Evolutionary conservation across 345 rosid species (phyloP), one percentile per base, ranked within the genome.

Genomic region (Euclidium syriacum): DNA sequence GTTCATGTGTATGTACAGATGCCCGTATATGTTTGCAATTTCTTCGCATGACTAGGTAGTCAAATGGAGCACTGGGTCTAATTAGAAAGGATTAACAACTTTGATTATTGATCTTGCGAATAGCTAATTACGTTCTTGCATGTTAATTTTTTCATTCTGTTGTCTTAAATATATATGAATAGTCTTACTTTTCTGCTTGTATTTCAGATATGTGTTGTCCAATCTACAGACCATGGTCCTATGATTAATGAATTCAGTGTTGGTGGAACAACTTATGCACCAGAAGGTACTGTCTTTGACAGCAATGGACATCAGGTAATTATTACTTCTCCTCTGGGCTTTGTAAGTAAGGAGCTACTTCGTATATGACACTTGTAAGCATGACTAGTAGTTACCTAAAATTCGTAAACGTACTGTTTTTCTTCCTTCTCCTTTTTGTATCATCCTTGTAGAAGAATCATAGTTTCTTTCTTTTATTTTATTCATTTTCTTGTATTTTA

Each of bases 241-340:
- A 4, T 69, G 70, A 60, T 86, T 52, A 69, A 74, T 74, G 99
- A 90, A 76, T 94, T 76, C 76, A 77, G 65, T 79, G 90, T 90
- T 57, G 78, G 88, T 54, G 99, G 99, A 68, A 90, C 99, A 70
- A 85, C 96, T 26, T 94, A 87, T 81, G 91, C 99, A 56, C 99
- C 99, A 60, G 99, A 94, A 72, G 97, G 99, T 63, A 65, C 78
- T 46, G 80, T 94, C 55, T 84, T 74, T 72, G 95, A 83, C 69
- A 76, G 80, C 77, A 74, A 44, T 14, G 92, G 80, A 43, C 52
- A 55, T 54, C 88, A 85, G 99, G 99, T 94, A 77, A 55, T 65
- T 33, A 4, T 62, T 65, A 11, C 52, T 54, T 57, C 11, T 72
- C 24, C 4, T 34, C n/a, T 53, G 52, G 49, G 27, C n/a, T 60